A percentile compares a stretch with the other conserved stretches of the same genome.
These are phyloP conservation scores for Phytophthora citricola DNA, from an alignment of 352 stramenopile species.

Conservation along the genomic window DNA sequence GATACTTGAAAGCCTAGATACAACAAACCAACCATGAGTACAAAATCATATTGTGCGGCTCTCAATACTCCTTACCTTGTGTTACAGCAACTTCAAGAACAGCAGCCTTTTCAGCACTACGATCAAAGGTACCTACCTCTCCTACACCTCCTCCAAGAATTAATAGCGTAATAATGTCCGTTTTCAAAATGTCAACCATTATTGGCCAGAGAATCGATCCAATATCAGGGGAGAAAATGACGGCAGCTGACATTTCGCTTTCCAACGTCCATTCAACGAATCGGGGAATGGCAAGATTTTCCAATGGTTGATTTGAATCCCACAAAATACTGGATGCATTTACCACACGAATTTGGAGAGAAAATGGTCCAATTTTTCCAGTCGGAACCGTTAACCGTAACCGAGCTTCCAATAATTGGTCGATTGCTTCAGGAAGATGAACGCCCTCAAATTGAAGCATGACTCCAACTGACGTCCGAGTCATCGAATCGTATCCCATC, in stretches of 20 bases:
- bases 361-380: slow-evolving; percentile 50
- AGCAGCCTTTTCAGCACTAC: slow-evolving; percentile 21
- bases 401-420: slow-evolving; percentile 29
- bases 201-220: slow-evolving; percentile 25
- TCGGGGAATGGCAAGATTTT: slow-evolving; percentile 28
- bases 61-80: slow-evolving; percentile 37
- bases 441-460: slow-evolving; percentile 24
- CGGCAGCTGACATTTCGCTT: slow-evolving; percentile 22
- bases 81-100: slow-evolving; percentile 44
- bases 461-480: slow-evolving; percentile 12
- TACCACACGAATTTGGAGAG: slow-evolving; percentile 44
- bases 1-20: slow-evolving; percentile 17
- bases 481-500: slow-evolving; percentile 30
- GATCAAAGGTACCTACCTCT: slow-evolving; percentile 57
- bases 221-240: slow-evolving; percentile 46
- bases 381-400: slow-evolving; percentile 52
- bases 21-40: slow-evolving; percentile 1
- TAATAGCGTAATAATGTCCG: slow-evolving; percentile 23
- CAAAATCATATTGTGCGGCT: background rate
- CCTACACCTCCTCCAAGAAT: slow-evolving; percentile 57
- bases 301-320: slow-evolving; percentile 16
- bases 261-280: slow-evolving; percentile 43
- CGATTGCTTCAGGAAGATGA: slow-evolving; percentile 40
- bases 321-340: slow-evolving; percentile 17
- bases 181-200: slow-evolving; percentile 1